Evolutionary conservation across 371 early-diverging fungal species (phyloP).

Genomic region (Capillidium heterosporum): DNA sequence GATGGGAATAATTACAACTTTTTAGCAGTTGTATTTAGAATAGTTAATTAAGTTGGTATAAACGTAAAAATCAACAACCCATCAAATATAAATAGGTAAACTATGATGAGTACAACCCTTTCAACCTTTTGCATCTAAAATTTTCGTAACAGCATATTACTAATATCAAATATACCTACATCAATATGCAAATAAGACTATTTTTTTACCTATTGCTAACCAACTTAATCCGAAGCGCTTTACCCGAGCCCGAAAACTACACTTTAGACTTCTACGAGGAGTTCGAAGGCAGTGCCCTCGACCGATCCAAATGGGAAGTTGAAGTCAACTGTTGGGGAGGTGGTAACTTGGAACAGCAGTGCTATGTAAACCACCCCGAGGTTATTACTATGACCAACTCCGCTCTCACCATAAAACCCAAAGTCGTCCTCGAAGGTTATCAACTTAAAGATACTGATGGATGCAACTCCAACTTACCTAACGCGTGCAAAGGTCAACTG

Average conservation of each 20-base stretch:
- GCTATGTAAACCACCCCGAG: conserved; percentile 3
- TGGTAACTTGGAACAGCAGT: conserved; percentile 2
- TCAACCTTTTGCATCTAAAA: no score
- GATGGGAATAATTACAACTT: no score
- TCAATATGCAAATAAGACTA: no score
- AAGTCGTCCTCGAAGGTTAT: neutral
- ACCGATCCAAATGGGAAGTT: neutral
- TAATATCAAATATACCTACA: no score
- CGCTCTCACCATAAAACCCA: neutral
- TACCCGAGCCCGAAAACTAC: neutral
- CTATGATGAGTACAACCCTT: no score
- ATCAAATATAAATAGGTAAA: no score
- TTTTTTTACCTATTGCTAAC: no score
- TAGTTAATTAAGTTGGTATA: no score
- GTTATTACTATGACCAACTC: neutral
- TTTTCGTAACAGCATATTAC: no score
- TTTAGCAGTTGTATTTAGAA: no score
- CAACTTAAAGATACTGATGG: neutral
- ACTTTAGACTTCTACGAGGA: neutral
- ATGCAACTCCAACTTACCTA: neutral
- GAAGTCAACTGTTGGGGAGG: conserved; percentile 2
- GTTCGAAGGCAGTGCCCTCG: neutral
- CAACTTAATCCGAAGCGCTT: neutral
- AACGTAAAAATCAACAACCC: no score
- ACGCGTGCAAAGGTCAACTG: neutral